phyloP scores from a whole-genome alignment of 192 early-diverging fungal genomes.

The Podila clonocystis region DNA sequence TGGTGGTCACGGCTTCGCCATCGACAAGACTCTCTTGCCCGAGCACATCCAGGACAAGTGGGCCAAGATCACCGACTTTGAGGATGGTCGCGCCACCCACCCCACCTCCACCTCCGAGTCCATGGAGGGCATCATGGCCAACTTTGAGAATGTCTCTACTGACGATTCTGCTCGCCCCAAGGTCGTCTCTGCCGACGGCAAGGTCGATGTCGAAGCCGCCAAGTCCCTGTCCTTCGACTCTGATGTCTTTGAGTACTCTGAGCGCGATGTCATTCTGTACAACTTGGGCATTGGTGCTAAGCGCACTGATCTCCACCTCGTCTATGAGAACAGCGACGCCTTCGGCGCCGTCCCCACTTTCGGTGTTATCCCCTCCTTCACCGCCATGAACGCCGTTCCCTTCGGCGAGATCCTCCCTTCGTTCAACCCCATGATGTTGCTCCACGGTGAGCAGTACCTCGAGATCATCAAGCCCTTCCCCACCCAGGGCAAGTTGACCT shows the following conservation, averaged over 20 bases:
- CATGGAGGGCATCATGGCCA: constrained; percentile 83
- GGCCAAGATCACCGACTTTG: constrained; percentile 89
- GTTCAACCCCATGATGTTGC: constrained; percentile 95
- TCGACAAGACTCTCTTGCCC: constrained; percentile 79
- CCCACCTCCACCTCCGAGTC: constrained; percentile 82
- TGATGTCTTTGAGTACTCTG: constrained; percentile 77
- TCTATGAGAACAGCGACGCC: constrained; percentile 91
- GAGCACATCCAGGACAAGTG: constrained; percentile 88
- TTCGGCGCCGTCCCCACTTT: constrained; percentile 93
- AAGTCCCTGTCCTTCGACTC: constrained; percentile 65
- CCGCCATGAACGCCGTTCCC: constrained; percentile 70
- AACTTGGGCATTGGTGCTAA: constrained; percentile 94
- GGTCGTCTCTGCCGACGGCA: constrained; percentile 50
- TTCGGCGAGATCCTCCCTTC: constrained; percentile 78
- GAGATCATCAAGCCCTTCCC: constrained; percentile 89
- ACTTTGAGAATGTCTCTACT: constrained; percentile 75
- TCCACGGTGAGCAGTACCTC: constrained; percentile 99
- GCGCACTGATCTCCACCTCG: constrained; percentile 84
- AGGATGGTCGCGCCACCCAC: constrained; percentile 95
- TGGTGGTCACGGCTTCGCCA: constrained; percentile 93
- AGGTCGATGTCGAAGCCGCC: constrained; percentile 72
- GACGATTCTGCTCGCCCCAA: constrained; percentile 45
- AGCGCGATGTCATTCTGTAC: constrained; percentile 94
- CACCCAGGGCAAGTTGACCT: constrained; percentile 81
- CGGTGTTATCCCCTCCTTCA: constrained; percentile 89